A percentile compares a stretch with the other conserved stretches of the same genome.
Conservation (phyloP, 2,329 filamentous ascomycete genomes). For the Neofusicoccum sp. region DNA sequence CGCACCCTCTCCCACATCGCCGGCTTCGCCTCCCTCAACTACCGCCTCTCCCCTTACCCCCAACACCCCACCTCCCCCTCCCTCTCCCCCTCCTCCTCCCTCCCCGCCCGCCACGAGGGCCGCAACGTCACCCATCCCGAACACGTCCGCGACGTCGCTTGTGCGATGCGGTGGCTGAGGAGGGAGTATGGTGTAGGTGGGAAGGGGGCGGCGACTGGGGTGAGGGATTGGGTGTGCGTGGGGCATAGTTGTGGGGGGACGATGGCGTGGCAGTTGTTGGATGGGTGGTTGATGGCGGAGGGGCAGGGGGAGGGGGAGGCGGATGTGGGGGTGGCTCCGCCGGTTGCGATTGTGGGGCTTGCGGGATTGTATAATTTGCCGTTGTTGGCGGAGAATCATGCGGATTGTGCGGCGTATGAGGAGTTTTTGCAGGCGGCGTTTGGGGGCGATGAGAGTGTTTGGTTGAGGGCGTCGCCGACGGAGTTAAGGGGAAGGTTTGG, state of each 20-base stretch:
- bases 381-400: constrained; percentile 49
- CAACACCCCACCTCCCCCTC: constrained; percentile 45
- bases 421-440: constrained; percentile 62
- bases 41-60: constrained; percentile 58
- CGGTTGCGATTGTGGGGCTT: constrained; percentile 58
- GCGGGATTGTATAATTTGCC: constrained; percentile 67
- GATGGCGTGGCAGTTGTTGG: constrained; percentile 55
- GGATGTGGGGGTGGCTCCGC: constrained; percentile 27
- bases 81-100: constrained; percentile 44
- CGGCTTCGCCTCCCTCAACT: constrained; percentile 64
- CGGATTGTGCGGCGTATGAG: constrained; percentile 53
- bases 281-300: constrained; percentile 45
- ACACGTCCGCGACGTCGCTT: constrained; percentile 58
- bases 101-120: constrained; percentile 43
- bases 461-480: constrained; percentile 58
- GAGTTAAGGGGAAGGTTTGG: constrained; percentile 41
- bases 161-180: constrained; percentile 53
- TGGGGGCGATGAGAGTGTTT: constrained; percentile 51
- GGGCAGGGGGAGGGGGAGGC: constrained; percentile 22
- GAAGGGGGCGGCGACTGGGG: constrained; percentile 18
- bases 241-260: constrained; percentile 66
- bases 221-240: constrained; percentile 44
- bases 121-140: constrained; percentile 58
- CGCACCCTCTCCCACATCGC: constrained; percentile 43
- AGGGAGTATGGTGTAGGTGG: constrained; percentile 44